Evolutionary conservation across 2,329 filamentous ascomycete genomes (phyloP).

Genomic region (Fusarium denticulatum): DNA sequence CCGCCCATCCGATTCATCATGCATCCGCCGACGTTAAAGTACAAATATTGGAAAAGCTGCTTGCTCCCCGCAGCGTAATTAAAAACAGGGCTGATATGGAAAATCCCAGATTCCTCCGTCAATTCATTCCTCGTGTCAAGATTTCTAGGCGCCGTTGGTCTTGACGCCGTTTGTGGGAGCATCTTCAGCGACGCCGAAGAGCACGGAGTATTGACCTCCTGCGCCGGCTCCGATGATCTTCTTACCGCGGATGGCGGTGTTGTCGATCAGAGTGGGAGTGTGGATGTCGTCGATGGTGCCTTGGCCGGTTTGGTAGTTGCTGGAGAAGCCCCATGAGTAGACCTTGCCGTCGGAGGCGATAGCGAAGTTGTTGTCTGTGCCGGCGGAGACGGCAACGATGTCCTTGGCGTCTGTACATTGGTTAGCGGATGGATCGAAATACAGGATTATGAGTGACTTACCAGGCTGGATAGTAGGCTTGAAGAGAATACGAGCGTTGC

Average conservation of each 20-base stretch:
- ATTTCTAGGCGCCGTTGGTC: conserved; percentile 36
- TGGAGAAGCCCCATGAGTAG: conserved; percentile 84
- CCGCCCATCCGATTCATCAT: conserved; percentile 28
- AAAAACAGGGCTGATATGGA: conserved; percentile 24
- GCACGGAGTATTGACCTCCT: conserved; percentile 84
- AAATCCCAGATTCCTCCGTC: conserved; percentile 17
- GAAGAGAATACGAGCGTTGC: conserved; percentile 71
- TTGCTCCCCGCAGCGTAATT: conserved; percentile 20
- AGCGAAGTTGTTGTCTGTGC: conserved; percentile 78
- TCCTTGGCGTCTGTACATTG: conserved; percentile 58
- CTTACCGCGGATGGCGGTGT: conserved; percentile 80
- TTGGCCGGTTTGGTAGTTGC: conserved; percentile 82
- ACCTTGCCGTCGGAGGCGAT: conserved; percentile 76
- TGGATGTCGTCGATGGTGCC: conserved; percentile 83
- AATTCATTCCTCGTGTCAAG: conserved; percentile 14
- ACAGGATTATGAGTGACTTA: conserved; percentile 44
- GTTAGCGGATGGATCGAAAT: neutral
- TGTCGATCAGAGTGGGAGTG: conserved; percentile 82
- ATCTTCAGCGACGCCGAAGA: conserved; percentile 58
- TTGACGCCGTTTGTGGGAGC: conserved; percentile 46
- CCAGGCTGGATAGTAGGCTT: conserved; percentile 55
- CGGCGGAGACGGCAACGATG: conserved; percentile 66
- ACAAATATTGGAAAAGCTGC: conserved; percentile 24
- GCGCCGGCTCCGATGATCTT: conserved; percentile 81
- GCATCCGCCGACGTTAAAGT: conserved; percentile 20